Conservation (phyloP, 345 rosid genomes). For the Salix exigua region DNA sequence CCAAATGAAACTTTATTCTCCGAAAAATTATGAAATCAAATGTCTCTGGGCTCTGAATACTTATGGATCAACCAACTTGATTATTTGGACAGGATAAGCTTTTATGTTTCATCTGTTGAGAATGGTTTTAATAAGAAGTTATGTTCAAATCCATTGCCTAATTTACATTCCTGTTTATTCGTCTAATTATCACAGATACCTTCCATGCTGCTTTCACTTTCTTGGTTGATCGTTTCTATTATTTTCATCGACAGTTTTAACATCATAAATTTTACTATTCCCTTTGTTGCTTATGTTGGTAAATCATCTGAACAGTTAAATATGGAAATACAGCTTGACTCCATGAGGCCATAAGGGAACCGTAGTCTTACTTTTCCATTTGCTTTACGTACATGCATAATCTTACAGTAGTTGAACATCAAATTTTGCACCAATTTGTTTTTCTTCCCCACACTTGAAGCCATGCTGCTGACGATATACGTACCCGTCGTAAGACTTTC, state of each 20-base stretch:
- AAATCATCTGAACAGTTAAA: no score
- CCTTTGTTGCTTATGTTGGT: not conserved
- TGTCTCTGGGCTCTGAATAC: not conserved
- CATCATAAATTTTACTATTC: not conserved
- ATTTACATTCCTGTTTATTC: not conserved
- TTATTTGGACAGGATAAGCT: not conserved
- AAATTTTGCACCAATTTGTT: not conserved
- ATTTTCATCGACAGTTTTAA: not conserved
- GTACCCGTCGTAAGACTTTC: not conserved
- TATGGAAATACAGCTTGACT: no score
- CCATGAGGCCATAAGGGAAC: not conserved
- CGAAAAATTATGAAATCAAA: not conserved
- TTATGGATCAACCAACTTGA: not conserved
- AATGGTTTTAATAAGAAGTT: not conserved
- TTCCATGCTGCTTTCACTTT: not conserved
- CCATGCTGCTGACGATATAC: not conserved
- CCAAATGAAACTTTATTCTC: not conserved
- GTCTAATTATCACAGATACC: not conserved
- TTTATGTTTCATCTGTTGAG: not conserved
- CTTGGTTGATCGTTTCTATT: not conserved
- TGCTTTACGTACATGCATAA: not conserved
- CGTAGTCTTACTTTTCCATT: not conserved
- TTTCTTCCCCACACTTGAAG: not conserved
- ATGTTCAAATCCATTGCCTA: not conserved
- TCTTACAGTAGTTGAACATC: not conserved